phyloP scores from a whole-genome alignment of 2,329 filamentous ascomycete genomes.

The Scolecobasidium constrictum region DNA sequence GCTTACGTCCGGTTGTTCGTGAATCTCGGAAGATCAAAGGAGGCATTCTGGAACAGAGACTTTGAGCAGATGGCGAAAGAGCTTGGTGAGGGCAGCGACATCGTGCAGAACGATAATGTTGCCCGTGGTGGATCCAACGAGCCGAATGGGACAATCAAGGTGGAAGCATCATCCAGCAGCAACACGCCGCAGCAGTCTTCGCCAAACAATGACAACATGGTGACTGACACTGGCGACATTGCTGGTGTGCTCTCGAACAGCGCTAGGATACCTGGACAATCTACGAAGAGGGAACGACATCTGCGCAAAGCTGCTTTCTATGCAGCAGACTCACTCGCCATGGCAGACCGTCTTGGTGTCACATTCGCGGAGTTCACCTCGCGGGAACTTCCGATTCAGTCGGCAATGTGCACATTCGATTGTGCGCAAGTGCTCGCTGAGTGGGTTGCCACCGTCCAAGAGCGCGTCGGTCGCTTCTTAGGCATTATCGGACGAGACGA shows the following conservation, averaged over 20 bases:
- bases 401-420: slow-evolving; percentile 85
- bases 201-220: background rate
- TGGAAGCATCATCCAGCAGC: background rate
- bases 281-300: slow-evolving; percentile 71
- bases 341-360: slow-evolving; percentile 76
- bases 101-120: slow-evolving; percentile 51
- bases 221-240: slow-evolving; percentile 2
- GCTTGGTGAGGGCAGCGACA: slow-evolving; percentile 64
- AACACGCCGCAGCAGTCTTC: background rate
- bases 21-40: slow-evolving; percentile 83
- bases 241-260: slow-evolving; percentile 1
- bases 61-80: slow-evolving; percentile 89
- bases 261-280: slow-evolving; percentile 21
- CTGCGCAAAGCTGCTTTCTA: slow-evolving; percentile 92
- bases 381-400: slow-evolving; percentile 78
- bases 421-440: slow-evolving; percentile 90
- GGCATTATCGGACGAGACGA: slow-evolving; percentile 77
- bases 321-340: slow-evolving; percentile 80
- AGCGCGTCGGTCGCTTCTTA: slow-evolving; percentile 81
- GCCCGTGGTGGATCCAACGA: slow-evolving; percentile 33
- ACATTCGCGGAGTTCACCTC: slow-evolving; percentile 77
- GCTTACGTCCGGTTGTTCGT: slow-evolving; percentile 90
- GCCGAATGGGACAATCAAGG: slow-evolving; percentile 12
- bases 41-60: slow-evolving; percentile 88
- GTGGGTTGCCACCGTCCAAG: slow-evolving; percentile 88